A percentile compares a stretch with the other conserved stretches of the same genome.
Evolutionary conservation across 2,329 filamentous ascomycete species (phyloP).

Genomic region (Fusarium odoratissimum): DNA sequence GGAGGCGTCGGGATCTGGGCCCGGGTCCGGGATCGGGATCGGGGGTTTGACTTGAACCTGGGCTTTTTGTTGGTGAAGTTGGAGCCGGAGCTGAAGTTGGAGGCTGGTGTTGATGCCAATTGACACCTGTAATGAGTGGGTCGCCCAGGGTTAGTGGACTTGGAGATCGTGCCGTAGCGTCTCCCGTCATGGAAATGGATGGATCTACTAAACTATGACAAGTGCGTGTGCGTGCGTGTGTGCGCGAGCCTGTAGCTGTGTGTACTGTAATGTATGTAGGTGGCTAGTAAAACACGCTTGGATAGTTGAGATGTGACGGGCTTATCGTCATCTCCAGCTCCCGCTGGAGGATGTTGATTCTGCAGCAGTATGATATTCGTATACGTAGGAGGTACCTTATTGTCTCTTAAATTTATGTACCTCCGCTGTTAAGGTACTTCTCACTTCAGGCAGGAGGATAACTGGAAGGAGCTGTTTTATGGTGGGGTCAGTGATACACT

Average conservation of each 20-base stretch:
- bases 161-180: slow-evolving; percentile 31
- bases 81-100: slow-evolving; percentile 7
- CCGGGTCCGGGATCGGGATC: background rate
- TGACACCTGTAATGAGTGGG: slow-evolving; percentile 27
- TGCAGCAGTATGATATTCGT: slow-evolving; percentile 7
- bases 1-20: slow-evolving; percentile 9
- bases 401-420: background rate
- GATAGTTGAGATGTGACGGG: background rate
- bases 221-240: slow-evolving; percentile 17
- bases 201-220: slow-evolving; percentile 1
- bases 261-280: background rate
- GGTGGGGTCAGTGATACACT: background rate
- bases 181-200: slow-evolving; percentile 25
- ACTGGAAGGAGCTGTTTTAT: background rate
- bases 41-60: slow-evolving; percentile 9
- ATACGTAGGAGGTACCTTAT: background rate
- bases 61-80: background rate
- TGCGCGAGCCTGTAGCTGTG: background rate
- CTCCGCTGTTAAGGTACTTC: background rate
- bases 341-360: background rate
- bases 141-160: slow-evolving; percentile 34
- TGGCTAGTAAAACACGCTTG: background rate
- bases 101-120: slow-evolving; percentile 34
- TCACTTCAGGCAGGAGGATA: background rate
- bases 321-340: background rate